Conservation (phyloP, 345 rosid species). For the Adansonia digitata region DNA sequence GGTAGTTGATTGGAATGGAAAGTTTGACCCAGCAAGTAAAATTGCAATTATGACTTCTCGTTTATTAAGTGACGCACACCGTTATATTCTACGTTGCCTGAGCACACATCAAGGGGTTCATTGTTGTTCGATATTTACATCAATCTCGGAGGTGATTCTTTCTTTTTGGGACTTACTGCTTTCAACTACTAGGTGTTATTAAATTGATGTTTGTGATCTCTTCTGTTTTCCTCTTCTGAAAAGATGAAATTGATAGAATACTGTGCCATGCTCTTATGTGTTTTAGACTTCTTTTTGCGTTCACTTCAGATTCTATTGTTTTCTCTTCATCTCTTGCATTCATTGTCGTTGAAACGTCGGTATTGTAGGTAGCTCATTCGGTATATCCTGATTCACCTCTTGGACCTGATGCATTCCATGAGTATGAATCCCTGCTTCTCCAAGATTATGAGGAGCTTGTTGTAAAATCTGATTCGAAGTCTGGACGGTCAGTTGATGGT, state of each 20-base stretch:
- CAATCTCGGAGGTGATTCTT: constrained; percentile 78
- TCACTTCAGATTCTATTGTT: neutral
- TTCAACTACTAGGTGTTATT: constrained; percentile 6
- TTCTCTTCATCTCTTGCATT: constrained; percentile 4
- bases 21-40: constrained; percentile 38
- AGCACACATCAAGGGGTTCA: constrained; percentile 51
- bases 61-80: constrained; percentile 85
- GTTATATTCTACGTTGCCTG: constrained; percentile 78
- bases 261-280: constrained; percentile 1
- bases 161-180: constrained; percentile 5
- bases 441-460: constrained; percentile 89
- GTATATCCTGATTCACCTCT: constrained; percentile 81
- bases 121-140: constrained; percentile 58
- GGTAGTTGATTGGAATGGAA: constrained; percentile 77
- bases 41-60: constrained; percentile 74
- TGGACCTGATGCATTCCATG: constrained; percentile 88
- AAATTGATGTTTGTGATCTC: constrained; percentile 2
- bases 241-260: constrained; percentile 4
- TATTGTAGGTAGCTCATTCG: constrained; percentile 71
- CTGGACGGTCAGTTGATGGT: constrained; percentile 26
- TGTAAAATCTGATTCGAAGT: constrained; percentile 35
- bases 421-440: constrained; percentile 81
- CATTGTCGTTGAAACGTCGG: constrained; percentile 2
- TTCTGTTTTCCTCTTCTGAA: neutral
- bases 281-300: neutral